These are phyloP conservation scores for Ophiosphaerella narmari DNA, from an alignment of 2,329 filamentous ascomycete species.

Conservation along the genomic window DNA sequence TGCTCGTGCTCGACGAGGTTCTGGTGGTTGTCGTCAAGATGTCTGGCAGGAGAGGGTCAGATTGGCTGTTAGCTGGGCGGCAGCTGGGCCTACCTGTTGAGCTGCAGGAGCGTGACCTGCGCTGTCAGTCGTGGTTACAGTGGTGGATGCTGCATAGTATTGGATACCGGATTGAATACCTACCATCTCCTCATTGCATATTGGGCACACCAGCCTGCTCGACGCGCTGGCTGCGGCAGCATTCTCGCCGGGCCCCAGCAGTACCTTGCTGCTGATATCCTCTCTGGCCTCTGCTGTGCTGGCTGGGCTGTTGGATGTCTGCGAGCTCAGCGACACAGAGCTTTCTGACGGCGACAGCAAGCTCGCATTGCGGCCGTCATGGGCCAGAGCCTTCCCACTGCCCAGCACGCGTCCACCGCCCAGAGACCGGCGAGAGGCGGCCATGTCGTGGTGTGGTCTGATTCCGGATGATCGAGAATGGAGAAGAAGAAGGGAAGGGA, in stretches of 20 bases:
- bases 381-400: conserved; percentile 64
- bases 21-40: conserved; percentile 87
- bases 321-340: conserved; percentile 77
- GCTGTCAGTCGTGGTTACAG: conserved; percentile 23
- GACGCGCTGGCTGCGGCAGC: conserved; percentile 60
- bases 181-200: conserved; percentile 98
- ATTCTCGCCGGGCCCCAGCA: conserved; percentile 64
- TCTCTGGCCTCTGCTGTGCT: conserved; percentile 69
- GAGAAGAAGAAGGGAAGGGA: too few species aligned
- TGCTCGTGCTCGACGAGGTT: conserved; percentile 87
- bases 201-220: conserved; percentile 85
- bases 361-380: conserved; percentile 50
- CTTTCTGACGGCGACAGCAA: conserved; percentile 69
- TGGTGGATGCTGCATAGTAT: too few species aligned
- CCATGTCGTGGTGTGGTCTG: too few species aligned
- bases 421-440: conserved; percentile 63
- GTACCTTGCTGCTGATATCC: conserved; percentile 81
- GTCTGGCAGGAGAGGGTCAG: conserved; percentile 51
- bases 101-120: conserved; percentile 86
- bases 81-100: conserved; percentile 62
- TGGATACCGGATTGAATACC: background rate
- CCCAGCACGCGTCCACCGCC: conserved; percentile 92
- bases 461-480: too few species aligned
- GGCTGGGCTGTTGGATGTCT: conserved; percentile 72
- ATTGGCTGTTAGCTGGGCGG: conserved; percentile 6